Percentiles rank a stretch among this genome's conserved stretches.
These are phyloP conservation scores for Rehmannia glutinosa DNA, from an alignment of 257 asterid genomes.

Conservation along the genomic window DNA sequence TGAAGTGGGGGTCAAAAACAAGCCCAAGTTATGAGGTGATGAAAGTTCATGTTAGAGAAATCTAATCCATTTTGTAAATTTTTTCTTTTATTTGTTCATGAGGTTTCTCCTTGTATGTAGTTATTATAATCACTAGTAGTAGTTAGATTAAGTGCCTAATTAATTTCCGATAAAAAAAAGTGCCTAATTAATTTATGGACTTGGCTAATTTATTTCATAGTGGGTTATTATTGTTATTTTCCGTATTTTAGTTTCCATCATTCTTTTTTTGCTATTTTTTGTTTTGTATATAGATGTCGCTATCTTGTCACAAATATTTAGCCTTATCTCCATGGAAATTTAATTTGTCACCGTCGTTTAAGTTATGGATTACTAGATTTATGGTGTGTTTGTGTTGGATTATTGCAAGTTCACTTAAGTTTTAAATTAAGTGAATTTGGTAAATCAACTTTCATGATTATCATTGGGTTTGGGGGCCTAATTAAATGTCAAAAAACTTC, in stretches of 20 bases:
- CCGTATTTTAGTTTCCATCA: not conserved
- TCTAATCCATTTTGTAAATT: conserved; percentile 10
- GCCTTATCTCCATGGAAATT: too few species aligned
- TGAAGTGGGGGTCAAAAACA: not conserved
- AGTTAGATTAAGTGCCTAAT: not conserved
- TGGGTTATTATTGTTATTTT: not conserved
- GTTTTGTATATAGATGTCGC: too few species aligned
- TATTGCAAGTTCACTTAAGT: too few species aligned
- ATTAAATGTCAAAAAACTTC: too few species aligned
- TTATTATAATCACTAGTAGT: not conserved
- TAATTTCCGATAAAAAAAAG: too few species aligned
- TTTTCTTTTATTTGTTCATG: not conserved
- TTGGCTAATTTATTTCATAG: too few species aligned
- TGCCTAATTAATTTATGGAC: not conserved
- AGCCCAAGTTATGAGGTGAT: not conserved
- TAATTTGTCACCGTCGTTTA: not conserved
- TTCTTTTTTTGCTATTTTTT: not conserved
- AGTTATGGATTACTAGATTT: too few species aligned
- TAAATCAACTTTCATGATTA: too few species aligned
- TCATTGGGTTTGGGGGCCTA: too few species aligned
- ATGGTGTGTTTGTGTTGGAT: too few species aligned
- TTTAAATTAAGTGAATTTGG: too few species aligned
- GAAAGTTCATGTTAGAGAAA: not conserved
- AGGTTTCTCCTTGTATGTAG: not conserved
- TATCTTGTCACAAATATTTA: too few species aligned